phyloP scores from a whole-genome alignment of 1,284 basidiomycete genomes.

The Leccinum brunneo-olivaceum region DNA sequence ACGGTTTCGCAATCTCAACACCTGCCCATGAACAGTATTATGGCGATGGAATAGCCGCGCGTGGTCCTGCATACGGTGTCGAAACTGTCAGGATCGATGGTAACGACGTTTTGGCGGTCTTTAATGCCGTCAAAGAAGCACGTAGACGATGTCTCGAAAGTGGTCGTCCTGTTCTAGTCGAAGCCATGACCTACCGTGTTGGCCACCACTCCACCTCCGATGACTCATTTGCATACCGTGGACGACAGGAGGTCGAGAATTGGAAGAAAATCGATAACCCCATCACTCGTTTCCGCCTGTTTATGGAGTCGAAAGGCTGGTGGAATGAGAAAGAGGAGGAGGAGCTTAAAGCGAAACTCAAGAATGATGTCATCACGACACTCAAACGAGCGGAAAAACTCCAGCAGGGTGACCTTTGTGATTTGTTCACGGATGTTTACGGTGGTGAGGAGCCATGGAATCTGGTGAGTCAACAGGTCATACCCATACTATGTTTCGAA shows the following conservation, averaged over 20 bases:
- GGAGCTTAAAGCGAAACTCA: constrained; percentile 61
- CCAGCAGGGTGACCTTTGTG: constrained; percentile 63
- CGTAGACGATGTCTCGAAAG: constrained; percentile 70
- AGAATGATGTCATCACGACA: constrained; percentile 68
- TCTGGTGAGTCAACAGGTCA: constrained; percentile 48
- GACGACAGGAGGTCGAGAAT: constrained; percentile 81
- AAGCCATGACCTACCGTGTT: constrained; percentile 90
- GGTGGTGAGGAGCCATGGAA: constrained; percentile 82
- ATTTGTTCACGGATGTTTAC: constrained; percentile 87
- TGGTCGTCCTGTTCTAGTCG: constrained; percentile 80
- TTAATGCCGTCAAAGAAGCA: constrained; percentile 77
- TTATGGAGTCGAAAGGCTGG: constrained; percentile 80
- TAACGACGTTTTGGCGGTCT: constrained; percentile 87
- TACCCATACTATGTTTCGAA: background rate
- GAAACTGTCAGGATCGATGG: constrained; percentile 90
- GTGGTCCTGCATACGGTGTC: constrained; percentile 91
- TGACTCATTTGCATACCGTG: constrained; percentile 87
- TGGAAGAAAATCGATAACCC: constrained; percentile 87
- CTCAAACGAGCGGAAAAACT: constrained; percentile 76
- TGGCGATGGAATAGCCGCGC: constrained; percentile 88
- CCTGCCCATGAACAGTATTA: constrained; percentile 85
- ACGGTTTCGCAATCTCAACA: constrained; percentile 93
- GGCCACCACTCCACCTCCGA: constrained; percentile 96
- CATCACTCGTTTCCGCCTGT: constrained; percentile 76
- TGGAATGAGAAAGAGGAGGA: constrained; percentile 78